phyloP scores from a whole-genome alignment of 225 moss, liverwort and hornwort species.

The Pleurozium schreberi region DNA sequence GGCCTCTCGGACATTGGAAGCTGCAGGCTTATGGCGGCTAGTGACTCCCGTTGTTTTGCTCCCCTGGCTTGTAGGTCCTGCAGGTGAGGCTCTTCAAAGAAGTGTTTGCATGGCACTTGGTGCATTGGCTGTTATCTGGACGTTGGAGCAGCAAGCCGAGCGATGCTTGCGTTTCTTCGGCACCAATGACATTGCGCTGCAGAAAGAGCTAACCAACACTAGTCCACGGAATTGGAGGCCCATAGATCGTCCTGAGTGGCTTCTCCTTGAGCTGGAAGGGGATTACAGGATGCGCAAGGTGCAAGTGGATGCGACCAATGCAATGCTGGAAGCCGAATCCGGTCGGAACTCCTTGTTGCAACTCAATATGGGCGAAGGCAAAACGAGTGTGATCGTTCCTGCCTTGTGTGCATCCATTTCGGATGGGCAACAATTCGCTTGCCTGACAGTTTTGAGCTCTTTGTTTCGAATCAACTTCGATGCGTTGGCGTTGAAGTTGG shows the following conservation, averaged over 20 bases:
- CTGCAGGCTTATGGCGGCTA: conserved; percentile 12
- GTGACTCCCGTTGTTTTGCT: background rate
- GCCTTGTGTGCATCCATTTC: conserved; percentile 21
- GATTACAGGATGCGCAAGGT: conserved; percentile 17
- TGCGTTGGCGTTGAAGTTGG: conserved; percentile 22
- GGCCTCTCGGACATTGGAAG: background rate
- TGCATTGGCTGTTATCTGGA: conserved; percentile 26
- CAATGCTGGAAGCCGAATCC: background rate
- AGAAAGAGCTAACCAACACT: conserved; percentile 8
- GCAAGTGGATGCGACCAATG: conserved; percentile 15
- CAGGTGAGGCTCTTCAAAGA: too few relatives aligned
- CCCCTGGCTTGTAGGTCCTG: background rate
- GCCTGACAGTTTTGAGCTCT: conserved; percentile 17
- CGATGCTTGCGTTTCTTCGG: conserved; percentile 11
- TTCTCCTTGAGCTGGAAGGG: conserved; percentile 33
- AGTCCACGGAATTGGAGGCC: conserved; percentile 11
- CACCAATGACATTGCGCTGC: background rate
- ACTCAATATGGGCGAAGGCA: conserved; percentile 38
- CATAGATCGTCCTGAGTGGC: conserved; percentile 5
- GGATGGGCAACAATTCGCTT: conserved; percentile 1
- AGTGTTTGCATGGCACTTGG: background rate
- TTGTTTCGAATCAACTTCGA: conserved; percentile 27
- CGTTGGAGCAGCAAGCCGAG: conserved; percentile 23
- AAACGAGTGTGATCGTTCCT: conserved; percentile 24
- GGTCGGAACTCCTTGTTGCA: background rate